phyloP scores from a whole-genome alignment of 306 rosid genomes.

The Alnus glutinosa region DNA sequence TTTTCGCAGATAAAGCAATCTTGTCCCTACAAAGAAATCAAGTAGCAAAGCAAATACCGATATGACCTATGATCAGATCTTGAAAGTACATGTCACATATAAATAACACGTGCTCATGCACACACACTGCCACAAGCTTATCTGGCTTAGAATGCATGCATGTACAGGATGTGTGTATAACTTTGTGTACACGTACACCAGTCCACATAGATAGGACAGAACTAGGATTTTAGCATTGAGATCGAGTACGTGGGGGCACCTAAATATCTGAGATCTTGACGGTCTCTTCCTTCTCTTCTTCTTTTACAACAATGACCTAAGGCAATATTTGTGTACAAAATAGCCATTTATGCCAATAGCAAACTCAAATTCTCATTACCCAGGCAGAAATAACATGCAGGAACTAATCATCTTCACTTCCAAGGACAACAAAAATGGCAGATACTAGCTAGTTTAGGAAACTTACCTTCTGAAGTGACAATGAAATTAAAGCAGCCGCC shows the following conservation, averaged over 20 bases:
- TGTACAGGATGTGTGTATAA: background rate
- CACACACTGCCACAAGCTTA: background rate
- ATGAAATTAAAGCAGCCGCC: too few relatives aligned
- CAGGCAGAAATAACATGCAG: too few relatives aligned
- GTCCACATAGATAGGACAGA: background rate
- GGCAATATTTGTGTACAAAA: background rate
- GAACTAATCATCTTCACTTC: too few relatives aligned
- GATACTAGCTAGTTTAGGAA: too few relatives aligned
- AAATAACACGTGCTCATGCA: background rate
- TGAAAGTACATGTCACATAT: background rate
- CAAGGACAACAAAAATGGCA: too few relatives aligned
- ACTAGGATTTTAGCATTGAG: background rate
- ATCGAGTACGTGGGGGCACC: background rate
- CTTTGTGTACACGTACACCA: background rate
- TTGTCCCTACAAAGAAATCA: slow-evolving; percentile 46
- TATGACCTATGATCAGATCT: background rate
- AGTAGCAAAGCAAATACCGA: background rate
- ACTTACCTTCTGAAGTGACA: too few relatives aligned
- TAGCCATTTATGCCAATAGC: background rate
- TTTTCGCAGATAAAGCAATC: slow-evolving; percentile 80
- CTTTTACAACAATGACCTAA: slow-evolving; percentile 43
- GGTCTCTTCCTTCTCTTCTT: slow-evolving; percentile 32
- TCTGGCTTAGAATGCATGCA: background rate
- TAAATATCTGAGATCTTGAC: slow-evolving; percentile 22
- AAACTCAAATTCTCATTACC: background rate